A percentile compares a stretch with the other conserved stretches of the same genome.
These are phyloP conservation scores for Tricholoma sp. DNA, from an alignment of 768 basidiomycete genomes.

Conservation along the genomic window DNA sequence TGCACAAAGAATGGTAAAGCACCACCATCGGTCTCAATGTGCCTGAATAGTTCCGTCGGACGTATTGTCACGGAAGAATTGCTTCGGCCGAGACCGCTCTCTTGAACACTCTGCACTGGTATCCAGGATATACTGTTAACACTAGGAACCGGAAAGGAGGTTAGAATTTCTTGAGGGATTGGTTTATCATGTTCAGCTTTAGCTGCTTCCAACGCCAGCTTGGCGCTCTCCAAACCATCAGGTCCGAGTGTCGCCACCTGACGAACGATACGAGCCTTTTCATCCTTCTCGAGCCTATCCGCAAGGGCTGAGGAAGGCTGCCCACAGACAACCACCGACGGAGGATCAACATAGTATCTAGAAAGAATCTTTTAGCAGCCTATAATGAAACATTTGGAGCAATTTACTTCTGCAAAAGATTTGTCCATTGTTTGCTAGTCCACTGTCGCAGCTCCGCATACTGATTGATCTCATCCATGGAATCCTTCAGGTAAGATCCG, in stretches of 20 bases:
- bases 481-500: constrained; percentile 68
- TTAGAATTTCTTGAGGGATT: constrained; percentile 78
- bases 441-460: constrained; percentile 66
- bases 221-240: constrained; percentile 71
- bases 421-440: constrained; percentile 72
- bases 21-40: constrained; percentile 64
- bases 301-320: constrained; percentile 85
- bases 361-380: background rate
- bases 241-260: constrained; percentile 72
- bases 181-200: constrained; percentile 82
- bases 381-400: constrained; percentile 3
- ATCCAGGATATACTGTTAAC: constrained; percentile 94
- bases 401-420: constrained; percentile 64
- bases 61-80: constrained; percentile 18
- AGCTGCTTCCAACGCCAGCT: constrained; percentile 66
- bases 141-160: constrained; percentile 85
- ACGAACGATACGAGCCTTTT: constrained; percentile 68
- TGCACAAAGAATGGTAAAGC: constrained; percentile 84
- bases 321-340: constrained; percentile 74
- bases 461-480: constrained; percentile 76
- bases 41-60: constrained; percentile 45
- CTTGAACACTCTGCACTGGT: constrained; percentile 60
- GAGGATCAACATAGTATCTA: constrained; percentile 77
- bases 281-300: constrained; percentile 73
- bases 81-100: constrained; percentile 47